Evolutionary conservation across 352 stramenopile species (phyloP), one percentile per base, ranked within the genome.

Genomic region (Phytophthora sojae): DNA sequence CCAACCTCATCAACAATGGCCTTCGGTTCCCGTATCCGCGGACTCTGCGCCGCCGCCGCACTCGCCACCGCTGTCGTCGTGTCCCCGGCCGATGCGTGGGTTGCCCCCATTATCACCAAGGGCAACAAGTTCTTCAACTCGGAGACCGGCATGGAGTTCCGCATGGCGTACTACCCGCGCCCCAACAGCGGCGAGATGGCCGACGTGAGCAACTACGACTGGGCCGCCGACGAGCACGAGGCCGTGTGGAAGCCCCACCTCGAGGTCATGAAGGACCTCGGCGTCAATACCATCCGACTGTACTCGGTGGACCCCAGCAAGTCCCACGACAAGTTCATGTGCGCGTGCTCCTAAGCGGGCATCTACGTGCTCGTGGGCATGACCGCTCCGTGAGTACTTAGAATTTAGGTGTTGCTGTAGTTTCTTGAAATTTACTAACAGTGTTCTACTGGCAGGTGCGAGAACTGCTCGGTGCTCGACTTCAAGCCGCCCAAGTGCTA

Each of bases 101-200:
- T 83, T 2, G 35, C 79, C 37, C 77, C 71, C 25, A 82, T 91
- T 61, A 69, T 89, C 30, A 67, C 67, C 44, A 90, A 89, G 52
- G 87, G 88, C 69, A 95, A 95, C 82, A 96, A 96, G 73, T 92
- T 96, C 57, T 97, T 96, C 71, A 65, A 95, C 67, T 88, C 80
- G 3, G 57, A 81, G 3, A 89, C 83, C 0, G 82, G 83, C 26
- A 26, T 73, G 8, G 86, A 97, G 61, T 91, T 94, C 65, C 78
- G 82, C 12, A 74, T 93, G 78, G 83, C 80, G 8, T 93, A 93
- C 67, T 90, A 87, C 68, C 86, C 86, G 1, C 79, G 84, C 1
- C 83, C 86, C 23, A 94, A 94, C 74, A 73, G 53, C 17, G 86
- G 86, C 17, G 75, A 91, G 62, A 75, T 94, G 63, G 73, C 73